Evolutionary conservation across 768 basidiomycete species (phyloP).

Genomic region (Hygrophoropsis aurantiaca): DNA sequence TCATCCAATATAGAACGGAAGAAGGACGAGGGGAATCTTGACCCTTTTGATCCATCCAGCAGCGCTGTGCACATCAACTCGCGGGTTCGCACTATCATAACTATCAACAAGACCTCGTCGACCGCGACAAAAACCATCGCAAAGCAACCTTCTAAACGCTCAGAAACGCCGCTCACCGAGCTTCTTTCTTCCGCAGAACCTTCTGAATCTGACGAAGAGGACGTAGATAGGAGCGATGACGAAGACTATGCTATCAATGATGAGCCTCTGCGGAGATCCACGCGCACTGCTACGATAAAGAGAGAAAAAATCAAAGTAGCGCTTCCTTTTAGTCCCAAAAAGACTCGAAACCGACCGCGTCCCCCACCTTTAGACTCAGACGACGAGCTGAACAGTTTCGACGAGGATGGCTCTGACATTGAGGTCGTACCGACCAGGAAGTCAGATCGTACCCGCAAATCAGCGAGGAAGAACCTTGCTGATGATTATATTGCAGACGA

Average conservation of each 20-base stretch:
- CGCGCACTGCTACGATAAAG: constrained; percentile 10
- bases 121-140: too few relatives aligned
- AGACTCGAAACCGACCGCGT: constrained; percentile 39
- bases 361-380: constrained; percentile 38
- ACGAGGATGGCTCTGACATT: constrained; percentile 27
- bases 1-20: constrained; percentile 39
- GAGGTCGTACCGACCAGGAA: constrained; percentile 35
- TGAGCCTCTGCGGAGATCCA: constrained; percentile 12
- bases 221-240: constrained; percentile 15
- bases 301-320: constrained; percentile 20
- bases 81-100: constrained; percentile 44
- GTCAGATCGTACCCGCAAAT: constrained; percentile 48
- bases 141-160: too few relatives aligned
- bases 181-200: constrained; percentile 27
- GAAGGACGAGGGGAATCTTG: constrained; percentile 42
- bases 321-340: constrained; percentile 70
- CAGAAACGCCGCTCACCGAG: constrained; percentile 6
- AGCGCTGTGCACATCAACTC: constrained; percentile 54
- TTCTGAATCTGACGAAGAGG: constrained; percentile 35
- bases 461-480: constrained; percentile 34
- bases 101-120: constrained; percentile 18
- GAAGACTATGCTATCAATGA: constrained; percentile 6
- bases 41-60: constrained; percentile 61
- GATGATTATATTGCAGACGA: constrained; percentile 23
- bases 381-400: constrained; percentile 39